These are phyloP conservation scores for Sesbania bispinosa DNA, from an alignment of 306 rosid species.

Conservation along the genomic window DNA sequence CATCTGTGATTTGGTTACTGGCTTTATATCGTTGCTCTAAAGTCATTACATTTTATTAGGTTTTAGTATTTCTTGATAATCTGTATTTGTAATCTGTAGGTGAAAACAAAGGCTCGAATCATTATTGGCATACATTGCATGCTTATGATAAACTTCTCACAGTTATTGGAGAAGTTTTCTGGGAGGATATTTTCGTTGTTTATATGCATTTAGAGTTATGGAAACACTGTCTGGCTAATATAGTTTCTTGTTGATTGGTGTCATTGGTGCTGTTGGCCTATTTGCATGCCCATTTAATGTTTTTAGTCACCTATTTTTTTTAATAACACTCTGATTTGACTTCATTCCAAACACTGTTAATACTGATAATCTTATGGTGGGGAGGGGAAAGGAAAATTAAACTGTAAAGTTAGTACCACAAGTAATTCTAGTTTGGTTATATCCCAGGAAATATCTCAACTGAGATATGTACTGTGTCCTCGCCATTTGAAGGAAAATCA, in stretches of 20 bases:
- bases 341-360: background rate
- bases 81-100: background rate
- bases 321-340: background rate
- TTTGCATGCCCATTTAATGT: background rate
- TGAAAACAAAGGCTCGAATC: background rate
- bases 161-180: background rate
- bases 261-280: background rate
- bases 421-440: constrained; percentile 13
- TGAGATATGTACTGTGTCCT: constrained; percentile 82
- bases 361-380: constrained; percentile 3
- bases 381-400: background rate
- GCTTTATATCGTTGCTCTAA: background rate
- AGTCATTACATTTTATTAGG: background rate
- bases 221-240: background rate
- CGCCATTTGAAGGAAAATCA: constrained; percentile 78
- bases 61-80: background rate
- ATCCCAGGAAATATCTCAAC: constrained; percentile 75
- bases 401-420: background rate
- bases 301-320: background rate
- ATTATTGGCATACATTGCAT: background rate
- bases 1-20: background rate
- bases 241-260: background rate
- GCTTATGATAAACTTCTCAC: background rate
- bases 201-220: background rate
- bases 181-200: background rate